phyloP scores from a whole-genome alignment of 73 alveolate genomes.

The Effrenium voratum region DNA sequence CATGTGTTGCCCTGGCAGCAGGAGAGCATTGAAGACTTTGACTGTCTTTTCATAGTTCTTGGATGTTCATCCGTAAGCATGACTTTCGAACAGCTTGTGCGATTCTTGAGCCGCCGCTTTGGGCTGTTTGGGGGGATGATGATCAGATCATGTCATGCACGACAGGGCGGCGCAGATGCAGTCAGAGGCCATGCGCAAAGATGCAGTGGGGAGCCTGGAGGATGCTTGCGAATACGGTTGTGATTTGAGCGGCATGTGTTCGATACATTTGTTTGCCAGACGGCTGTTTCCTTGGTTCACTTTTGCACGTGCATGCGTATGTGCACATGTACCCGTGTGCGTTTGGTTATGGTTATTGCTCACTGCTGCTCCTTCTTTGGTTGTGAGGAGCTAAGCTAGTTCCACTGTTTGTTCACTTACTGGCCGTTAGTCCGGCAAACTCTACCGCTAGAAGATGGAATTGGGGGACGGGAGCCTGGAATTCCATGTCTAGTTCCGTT shows the following conservation, averaged over 20 bases:
- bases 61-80: neutral
- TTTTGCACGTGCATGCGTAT: neutral
- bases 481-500: too few species aligned
- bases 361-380: neutral
- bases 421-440: neutral
- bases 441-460: too few species aligned
- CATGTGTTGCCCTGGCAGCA: too few species aligned
- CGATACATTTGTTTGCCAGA: neutral
- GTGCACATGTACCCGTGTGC: neutral
- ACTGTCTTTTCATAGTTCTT: neutral
- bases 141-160: too few species aligned
- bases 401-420: neutral
- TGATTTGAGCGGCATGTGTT: neutral
- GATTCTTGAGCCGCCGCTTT: neutral
- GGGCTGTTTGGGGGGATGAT: neutral
- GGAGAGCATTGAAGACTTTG: neutral
- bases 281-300: neutral
- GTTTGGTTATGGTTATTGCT: neutral
- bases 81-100: neutral
- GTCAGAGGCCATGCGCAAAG: conserved; percentile 60
- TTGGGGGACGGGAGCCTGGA: too few species aligned
- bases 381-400: neutral
- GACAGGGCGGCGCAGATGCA: conserved; percentile 74
- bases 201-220: conserved; percentile 2
- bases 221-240: neutral